phyloP scores from a whole-genome alignment of 345 rosid genomes.

The Salix suchowensis region DNA sequence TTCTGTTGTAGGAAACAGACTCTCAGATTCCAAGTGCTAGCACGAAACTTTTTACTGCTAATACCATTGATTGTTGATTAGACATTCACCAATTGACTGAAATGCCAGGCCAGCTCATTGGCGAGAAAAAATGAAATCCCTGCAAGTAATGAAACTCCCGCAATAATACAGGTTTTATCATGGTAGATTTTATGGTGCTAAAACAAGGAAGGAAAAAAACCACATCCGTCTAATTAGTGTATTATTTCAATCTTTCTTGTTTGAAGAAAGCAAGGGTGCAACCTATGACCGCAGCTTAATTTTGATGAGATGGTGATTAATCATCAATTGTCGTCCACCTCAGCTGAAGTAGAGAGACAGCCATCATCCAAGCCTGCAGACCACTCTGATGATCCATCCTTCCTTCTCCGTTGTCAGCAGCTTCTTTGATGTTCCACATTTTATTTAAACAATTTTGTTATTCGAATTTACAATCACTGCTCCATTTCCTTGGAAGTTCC shows the following conservation, averaged over 20 bases:
- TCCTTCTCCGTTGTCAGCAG: conserved; percentile 41
- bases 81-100: neutral
- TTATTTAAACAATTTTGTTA: conserved; percentile 53
- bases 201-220: no score
- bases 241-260: no score
- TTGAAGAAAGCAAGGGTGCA: neutral
- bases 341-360: conserved; percentile 47
- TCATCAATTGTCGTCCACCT: conserved; percentile 22
- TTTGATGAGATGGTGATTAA: neutral
- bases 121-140: no score
- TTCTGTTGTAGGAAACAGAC: neutral
- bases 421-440: conserved; percentile 61
- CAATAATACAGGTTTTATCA: no score
- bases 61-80: neutral
- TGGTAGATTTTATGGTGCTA: no score
- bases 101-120: neutral
- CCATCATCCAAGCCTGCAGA: conserved; percentile 46
- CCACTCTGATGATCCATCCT: conserved; percentile 50
- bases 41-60: neutral
- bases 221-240: no score
- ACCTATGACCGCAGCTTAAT: neutral
- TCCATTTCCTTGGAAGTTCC: conserved; percentile 62
- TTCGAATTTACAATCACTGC: conserved; percentile 64
- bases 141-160: no score
- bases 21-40: no score